Evolutionary conservation across 148 eudicot genomes (phyloP).

Genomic region (Hydrangea macrophylla): DNA sequence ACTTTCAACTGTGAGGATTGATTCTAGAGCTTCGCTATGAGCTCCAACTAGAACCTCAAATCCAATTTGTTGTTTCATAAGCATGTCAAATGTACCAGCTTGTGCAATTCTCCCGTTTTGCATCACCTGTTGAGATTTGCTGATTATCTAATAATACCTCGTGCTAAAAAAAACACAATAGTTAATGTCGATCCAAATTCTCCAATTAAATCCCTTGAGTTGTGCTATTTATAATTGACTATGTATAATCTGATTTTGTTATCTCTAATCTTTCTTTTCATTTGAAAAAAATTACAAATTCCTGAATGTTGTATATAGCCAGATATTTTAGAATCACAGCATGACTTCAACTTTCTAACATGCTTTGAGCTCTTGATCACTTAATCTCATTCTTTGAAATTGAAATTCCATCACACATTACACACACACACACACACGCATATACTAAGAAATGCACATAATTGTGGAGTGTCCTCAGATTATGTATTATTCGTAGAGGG

Average conservation of each 20-base stretch:
- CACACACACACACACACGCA: neutral
- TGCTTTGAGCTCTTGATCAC: neutral
- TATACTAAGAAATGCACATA: neutral
- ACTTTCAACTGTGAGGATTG: conserved; percentile 61
- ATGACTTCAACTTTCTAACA: neutral
- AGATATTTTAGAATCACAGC: neutral
- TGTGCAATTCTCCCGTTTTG: conserved; percentile 83
- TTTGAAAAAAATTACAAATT: neutral
- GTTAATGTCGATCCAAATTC: neutral
- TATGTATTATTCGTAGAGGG: neutral
- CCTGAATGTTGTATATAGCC: neutral
- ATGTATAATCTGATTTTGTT: neutral
- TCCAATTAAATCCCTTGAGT: neutral
- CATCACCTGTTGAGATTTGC: conserved; percentile 64
- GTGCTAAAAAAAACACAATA: neutral
- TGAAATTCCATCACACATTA: too few species aligned
- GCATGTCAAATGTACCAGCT: conserved; percentile 83
- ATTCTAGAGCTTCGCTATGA: conserved; percentile 86
- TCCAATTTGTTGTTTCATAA: conserved; percentile 76
- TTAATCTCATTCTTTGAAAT: neutral
- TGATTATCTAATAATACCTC: neutral
- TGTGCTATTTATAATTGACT: neutral
- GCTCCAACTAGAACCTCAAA: conserved; percentile 92
- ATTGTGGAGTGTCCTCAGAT: neutral
- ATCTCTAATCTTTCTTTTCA: too few species aligned